Base-by-base conservation (phyloP, 352 stramenopile genomes). In the Phytophthora brassicae region DNA sequence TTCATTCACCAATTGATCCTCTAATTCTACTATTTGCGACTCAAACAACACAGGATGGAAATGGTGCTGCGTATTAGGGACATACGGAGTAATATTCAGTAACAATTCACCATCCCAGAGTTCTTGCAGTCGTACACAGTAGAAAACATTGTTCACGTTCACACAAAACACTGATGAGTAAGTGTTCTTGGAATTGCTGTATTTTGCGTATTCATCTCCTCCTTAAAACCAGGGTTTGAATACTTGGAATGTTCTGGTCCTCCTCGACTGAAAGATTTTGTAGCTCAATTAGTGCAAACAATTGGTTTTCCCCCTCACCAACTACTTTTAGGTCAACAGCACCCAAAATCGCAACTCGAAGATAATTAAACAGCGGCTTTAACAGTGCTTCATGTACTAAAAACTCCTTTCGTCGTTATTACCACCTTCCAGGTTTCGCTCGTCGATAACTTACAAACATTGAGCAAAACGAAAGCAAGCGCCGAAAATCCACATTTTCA, bases 41-140 rank as follows among this genome's bases (percentile, higher is more conserved):
- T 89, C 74, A 3, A 44, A 39, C 9, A 88, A 28, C 3, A 75
- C 46, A 0, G 45, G 48, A 3, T 78, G 56, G 47, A 75, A 79
- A n/a, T 72, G 61, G 0, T 66, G 50, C 9, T 71, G 69, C 0
- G 65, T 64, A 28, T 88, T 78, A 0, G 78, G 74, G 42, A 88
- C 74, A 45, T 87, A 78, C 70, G 87, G 84, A 0, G 59, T 71
- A 24, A 89, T 64, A 19, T 76, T 70, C 1, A 90, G 66, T 53
- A 81, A 70, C 20, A 88, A 58, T n/a, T 90, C 80, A 11, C 70
- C 77, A 42, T 89, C 77, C 77, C 77, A 89, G 1, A 86, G 24
- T 48, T 89, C 80, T 58, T 84, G 74, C 41, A 88, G 72, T 4
- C 72, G 74, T 39, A 87, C 53, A 23, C 77, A 88, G 46, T 85